Evolutionary conservation across 192 early-diverging fungal species (phyloP), one percentile per base, ranked within the genome.

Genomic region (Backusella parvicylindrica): DNA sequence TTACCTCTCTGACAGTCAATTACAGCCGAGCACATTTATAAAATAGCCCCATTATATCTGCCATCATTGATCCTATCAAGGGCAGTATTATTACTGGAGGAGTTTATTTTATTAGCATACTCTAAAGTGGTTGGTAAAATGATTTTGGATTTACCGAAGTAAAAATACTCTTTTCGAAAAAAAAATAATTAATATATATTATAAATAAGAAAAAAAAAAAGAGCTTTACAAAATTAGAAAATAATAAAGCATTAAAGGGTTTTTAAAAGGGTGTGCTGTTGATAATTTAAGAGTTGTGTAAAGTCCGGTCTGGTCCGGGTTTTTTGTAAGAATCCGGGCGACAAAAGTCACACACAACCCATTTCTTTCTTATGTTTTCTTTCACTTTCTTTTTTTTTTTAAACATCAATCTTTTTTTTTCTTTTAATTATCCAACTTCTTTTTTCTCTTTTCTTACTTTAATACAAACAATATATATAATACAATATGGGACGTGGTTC

Each of bases 401-500:
- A 28, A 28, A 28, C 37, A 7, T 37, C 36, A n/a, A n/a, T n/a
- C n/a, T 37, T 37, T 37, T 37, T 37, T 37, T 37, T 37, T 37
- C 2, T 37, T 37, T 37, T 5, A 2, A 37, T 37, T 7, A 37
- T 37, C 36, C 7, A 37, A 5, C 11, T 50, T 6, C 9, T 56
- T 26, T 26, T 26, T 23, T 50, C n/a, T 21, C 21, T 50, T 21
- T 21, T 50, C 21, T 56, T 56, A 11, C 12, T 26, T 56, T 15
- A 50, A 50, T 36, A 12, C 6, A 37, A 68, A 12, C 15, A 33
- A 36, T 68, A 68, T 30, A 56, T 26, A 38, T 38, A 38, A 33
- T 33, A 66, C 3, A 69, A 47, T 30, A 87, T 87, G 86, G 79
- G 81, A 74, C 86, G 79, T 72, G 79, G 83, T 66, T 69, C 77